Conservation (phyloP, 306 rosid species). For the Casuarina cunninghamiana region DNA sequence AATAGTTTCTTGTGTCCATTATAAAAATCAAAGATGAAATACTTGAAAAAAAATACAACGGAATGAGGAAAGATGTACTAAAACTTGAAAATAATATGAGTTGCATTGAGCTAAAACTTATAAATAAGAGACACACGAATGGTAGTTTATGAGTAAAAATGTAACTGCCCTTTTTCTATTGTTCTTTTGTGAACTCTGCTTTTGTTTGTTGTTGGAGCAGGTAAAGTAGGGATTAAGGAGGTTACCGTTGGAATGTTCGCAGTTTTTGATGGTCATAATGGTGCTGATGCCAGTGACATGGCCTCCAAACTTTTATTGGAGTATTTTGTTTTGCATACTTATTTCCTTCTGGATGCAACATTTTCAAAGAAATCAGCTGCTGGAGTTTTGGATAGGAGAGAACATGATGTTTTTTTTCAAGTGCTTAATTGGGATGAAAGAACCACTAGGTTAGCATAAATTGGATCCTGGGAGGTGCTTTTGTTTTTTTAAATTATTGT, state of each 20-base stretch:
- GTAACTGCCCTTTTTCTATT: neutral
- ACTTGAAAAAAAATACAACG: too few species aligned
- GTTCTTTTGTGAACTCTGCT: neutral
- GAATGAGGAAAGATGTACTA: too few species aligned
- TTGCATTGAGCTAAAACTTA: neutral
- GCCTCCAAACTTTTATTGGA: conserved; percentile 83
- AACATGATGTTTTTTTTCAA: conserved; percentile 29
- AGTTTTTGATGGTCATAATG: conserved; percentile 94
- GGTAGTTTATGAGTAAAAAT: neutral
- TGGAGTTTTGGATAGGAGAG: conserved; percentile 43
- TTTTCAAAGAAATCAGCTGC: conserved; percentile 55
- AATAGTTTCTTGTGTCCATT: too few species aligned
- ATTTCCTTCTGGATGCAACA: conserved; percentile 88
- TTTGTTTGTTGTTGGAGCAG: conserved; percentile 46
- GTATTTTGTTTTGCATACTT: conserved; percentile 86
- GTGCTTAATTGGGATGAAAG: conserved; percentile 54
- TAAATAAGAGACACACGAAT: neutral
- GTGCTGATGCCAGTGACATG: conserved; percentile 94
- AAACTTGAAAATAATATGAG: too few species aligned
- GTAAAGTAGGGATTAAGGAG: conserved; percentile 64
- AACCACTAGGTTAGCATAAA: conserved; percentile 42
- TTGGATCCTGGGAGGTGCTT: conserved; percentile 59
- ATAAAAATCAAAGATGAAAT: too few species aligned
- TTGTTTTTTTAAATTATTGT: neutral
- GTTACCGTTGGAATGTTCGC: conserved; percentile 80